Base-by-base conservation (phyloP, 352 stramenopile species). In the Phytophthora pini region DNA sequence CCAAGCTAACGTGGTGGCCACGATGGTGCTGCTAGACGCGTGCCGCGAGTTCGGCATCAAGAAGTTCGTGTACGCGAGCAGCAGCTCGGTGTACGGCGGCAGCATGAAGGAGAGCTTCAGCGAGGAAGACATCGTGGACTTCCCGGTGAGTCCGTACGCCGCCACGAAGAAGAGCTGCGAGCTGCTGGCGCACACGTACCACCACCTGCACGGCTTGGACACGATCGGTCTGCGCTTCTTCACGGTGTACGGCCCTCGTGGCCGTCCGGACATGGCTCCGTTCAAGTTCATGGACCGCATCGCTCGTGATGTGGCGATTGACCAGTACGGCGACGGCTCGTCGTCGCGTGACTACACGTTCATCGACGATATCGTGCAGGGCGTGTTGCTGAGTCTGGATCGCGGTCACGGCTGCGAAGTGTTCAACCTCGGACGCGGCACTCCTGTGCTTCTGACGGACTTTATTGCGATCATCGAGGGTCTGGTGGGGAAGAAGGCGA, bases 211-310 rank as follows among this genome's bases (percentile, higher is more conserved):
- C 86, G 82, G 93, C 24, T 77, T 99, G 51, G 93, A 98, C 45
- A 87, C 92, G 7, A 97, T 98, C 53, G 97, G 94, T 2, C 78
- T 99, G 53, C 93, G 97, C 20, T 99, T 99, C 77, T 99, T 99
- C 78, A 99, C 97, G 9, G 98, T 99, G 0, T 99, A 99, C 69
- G 98, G 98, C 2, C 92, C 93, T 12, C 79, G 95, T n/a, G 97
- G 97, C 11, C 82, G 98, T 36, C 97, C 97, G 11, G 98, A 99
- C 73, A 99, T 99, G 97, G 97, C 97, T 9, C 95, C 97, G 36
- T 99, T 98, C 85, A 99, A 98, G 86, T 99, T 99, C 63, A 98
- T 99, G 79, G 93, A 99, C 73, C 79, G 92, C 36, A 94, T 99
- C 17, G 92, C 82, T 15, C 79, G 87, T 20, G 97, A 92, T 39